Evolutionary conservation across 495 filamentous ascomycete genomes (phyloP), one percentile per base, ranked within the genome.

Genomic region (Talaromyces borbonicus): DNA sequence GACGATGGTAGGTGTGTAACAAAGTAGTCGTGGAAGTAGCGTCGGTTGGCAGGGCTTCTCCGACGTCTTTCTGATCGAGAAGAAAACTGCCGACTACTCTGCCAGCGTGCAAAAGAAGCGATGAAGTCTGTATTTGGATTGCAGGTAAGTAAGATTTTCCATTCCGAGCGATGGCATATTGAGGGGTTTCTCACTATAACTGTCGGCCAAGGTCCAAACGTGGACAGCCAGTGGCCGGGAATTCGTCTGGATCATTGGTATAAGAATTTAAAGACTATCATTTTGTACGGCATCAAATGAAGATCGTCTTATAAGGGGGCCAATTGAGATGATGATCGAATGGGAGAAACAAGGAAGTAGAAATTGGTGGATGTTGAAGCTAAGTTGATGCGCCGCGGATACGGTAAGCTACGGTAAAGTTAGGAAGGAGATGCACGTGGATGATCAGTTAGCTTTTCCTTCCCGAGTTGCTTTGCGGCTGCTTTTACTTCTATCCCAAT

Each of bases 1-100:
- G 87, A 90, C 16, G 89, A 93, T 5, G 92, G 92, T 0, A 98
- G 74, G 61, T 96, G 85, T 4, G 92, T 94, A 26, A 96, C 85
- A 59, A 98, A 98, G 70, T 98, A 98, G 51, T 92, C 86, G 67
- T 93, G 88, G 65, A 96, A 97, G 49, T 69, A 60, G 20, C 83
- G 83, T 4, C 63, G 70, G 42, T 63, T 66, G 6, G 37, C 12
- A 11, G 51, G 24, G 8, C 8, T 12, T 12, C 51, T 9, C 18
- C 24, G 19, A 33, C 49, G 44, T 52, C n/a, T 23, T 48, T 47
- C 16, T 49, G 48, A 12, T 52, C 32, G n/a, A 45, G 15, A 36
- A 38, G 49, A 20, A 57, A 36, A 22, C 8, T 14, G 20, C 20
- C 24, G 55, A 6, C 50, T 51, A 31, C 48, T 56, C 46, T 52